Percentiles rank a stretch among this genome's conserved stretches.
phyloP scores from a whole-genome alignment of 2,329 filamentous ascomycete genomes.

The Mariannaea elegans region DNA sequence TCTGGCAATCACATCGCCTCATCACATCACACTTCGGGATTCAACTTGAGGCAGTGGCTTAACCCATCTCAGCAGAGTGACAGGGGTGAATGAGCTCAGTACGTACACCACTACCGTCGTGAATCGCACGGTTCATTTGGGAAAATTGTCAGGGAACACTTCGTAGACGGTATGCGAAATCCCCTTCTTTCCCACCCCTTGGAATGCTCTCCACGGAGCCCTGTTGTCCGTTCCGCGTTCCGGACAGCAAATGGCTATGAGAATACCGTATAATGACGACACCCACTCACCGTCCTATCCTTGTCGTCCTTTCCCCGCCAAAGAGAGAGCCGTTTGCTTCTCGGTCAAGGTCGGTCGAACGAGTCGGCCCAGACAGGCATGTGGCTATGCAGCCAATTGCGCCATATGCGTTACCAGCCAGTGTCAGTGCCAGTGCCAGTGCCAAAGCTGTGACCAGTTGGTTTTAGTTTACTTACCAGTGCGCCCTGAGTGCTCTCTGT shows the following conservation, averaged over 20 bases:
- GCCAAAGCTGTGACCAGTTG: too few species aligned
- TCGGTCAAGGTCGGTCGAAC: slow-evolving; percentile 12
- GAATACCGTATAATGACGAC: slow-evolving; percentile 9
- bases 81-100: slow-evolving; percentile 7
- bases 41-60: slow-evolving; percentile 6
- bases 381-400: slow-evolving; percentile 14
- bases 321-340: not conserved
- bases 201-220: too few species aligned
- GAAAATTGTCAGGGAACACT: not conserved
- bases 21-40: not conserved
- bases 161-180: slow-evolving; percentile 16
- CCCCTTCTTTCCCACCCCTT: slow-evolving; percentile 2
- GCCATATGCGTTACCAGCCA: slow-evolving; percentile 17
- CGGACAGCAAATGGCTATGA: too few species aligned
- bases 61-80: not conserved
- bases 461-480: too few species aligned
- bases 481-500: not conserved
- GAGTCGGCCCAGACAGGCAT: slow-evolving; percentile 9
- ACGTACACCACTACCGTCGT: not conserved
- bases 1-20: not conserved
- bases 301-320: not conserved
- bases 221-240: too few species aligned
- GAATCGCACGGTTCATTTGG: slow-evolving; percentile 17
- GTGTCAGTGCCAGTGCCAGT: too few species aligned
- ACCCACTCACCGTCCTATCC: slow-evolving; percentile 7